Conservation (phyloP, 2,329 filamentous ascomycete genomes). For the Fragosphaeria purpurea region DNA sequence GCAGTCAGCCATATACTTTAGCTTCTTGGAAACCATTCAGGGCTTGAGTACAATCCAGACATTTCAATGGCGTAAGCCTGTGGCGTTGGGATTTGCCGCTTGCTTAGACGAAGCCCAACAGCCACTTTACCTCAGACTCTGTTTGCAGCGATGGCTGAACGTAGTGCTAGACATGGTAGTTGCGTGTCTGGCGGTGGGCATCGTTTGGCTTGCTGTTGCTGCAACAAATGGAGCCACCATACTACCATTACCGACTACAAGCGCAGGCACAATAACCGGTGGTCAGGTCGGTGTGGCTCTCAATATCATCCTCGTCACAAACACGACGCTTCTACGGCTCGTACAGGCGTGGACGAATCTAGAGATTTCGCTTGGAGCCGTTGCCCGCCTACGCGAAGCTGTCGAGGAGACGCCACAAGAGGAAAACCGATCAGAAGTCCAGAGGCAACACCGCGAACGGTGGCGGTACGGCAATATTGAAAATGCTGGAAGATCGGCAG, state of each 20-base stretch:
- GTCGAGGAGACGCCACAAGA: conserved; percentile 18
- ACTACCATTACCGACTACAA: neutral
- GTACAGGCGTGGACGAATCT: conserved; percentile 24
- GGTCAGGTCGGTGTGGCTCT: conserved; percentile 26
- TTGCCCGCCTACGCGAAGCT: conserved; percentile 18
- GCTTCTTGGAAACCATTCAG: conserved; percentile 31
- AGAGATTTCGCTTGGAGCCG: conserved; percentile 26
- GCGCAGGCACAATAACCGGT: conserved; percentile 7
- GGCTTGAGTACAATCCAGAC: conserved; percentile 36
- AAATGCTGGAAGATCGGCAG: no score
- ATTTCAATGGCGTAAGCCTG: conserved; percentile 32
- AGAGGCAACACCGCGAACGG: neutral
- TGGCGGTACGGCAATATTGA: neutral
- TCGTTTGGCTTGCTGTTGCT: conserved; percentile 19
- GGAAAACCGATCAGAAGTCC: conserved; percentile 6
- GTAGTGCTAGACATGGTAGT: conserved; percentile 40
- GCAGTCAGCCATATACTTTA: conserved; percentile 34
- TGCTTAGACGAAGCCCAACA: conserved; percentile 35
- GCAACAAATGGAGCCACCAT: neutral
- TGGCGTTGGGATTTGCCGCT: conserved; percentile 9
- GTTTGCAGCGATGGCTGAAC: conserved; percentile 42
- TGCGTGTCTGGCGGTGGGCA: conserved; percentile 32
- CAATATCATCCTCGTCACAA: conserved; percentile 25
- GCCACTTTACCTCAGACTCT: conserved; percentile 39
- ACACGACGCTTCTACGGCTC: conserved; percentile 24